Conservation (phyloP, 2,329 filamentous ascomycete species). For the Acrodontium crateriforme region DNA sequence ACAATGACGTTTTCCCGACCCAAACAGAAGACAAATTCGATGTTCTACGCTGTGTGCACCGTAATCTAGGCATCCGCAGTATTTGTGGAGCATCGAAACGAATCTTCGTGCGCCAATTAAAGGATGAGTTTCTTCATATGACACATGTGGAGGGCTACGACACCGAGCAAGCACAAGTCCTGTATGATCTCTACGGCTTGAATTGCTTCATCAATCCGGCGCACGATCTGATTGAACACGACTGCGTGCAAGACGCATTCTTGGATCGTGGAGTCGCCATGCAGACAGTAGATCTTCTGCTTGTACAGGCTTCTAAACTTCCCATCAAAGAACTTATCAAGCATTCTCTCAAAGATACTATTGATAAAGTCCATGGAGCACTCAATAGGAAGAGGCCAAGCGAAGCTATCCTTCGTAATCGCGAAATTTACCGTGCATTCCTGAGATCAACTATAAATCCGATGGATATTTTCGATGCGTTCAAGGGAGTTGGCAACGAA, state of each 20-base stretch:
- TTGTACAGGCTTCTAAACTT: slow-evolving; percentile 67
- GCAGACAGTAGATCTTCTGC: slow-evolving; percentile 70
- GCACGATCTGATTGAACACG: slow-evolving; percentile 49
- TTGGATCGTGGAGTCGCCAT: slow-evolving; percentile 70
- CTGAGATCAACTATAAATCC: slow-evolving; percentile 77
- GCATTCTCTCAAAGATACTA: slow-evolving; percentile 75
- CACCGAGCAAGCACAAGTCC: slow-evolving; percentile 70
- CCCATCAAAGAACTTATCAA: slow-evolving; percentile 84
- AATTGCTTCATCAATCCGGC: slow-evolving; percentile 38
- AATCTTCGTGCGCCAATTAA: slow-evolving; percentile 78
- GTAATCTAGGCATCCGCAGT: slow-evolving; percentile 68
- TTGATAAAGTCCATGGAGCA: slow-evolving; percentile 84
- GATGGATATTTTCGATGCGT: slow-evolving; percentile 61
- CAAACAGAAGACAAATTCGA: slow-evolving; percentile 62
- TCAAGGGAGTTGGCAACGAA: slow-evolving; percentile 62
- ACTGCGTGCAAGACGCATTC: slow-evolving; percentile 56
- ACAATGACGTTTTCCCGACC: slow-evolving; percentile 47
- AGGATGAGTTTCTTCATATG: slow-evolving; percentile 66
- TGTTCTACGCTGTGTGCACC: slow-evolving; percentile 68
- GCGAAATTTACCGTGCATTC: slow-evolving; percentile 67
- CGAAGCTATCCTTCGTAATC: slow-evolving; percentile 72
- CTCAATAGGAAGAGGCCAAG: slow-evolving; percentile 65
- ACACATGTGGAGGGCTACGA: slow-evolving; percentile 70
- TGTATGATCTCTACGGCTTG: slow-evolving; percentile 70
- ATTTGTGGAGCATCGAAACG: slow-evolving; percentile 78